Evolutionary conservation across 2,329 filamentous ascomycete genomes (phyloP), one percentile per base, ranked within the genome.

Genomic region (Fusarium subtropicale): DNA sequence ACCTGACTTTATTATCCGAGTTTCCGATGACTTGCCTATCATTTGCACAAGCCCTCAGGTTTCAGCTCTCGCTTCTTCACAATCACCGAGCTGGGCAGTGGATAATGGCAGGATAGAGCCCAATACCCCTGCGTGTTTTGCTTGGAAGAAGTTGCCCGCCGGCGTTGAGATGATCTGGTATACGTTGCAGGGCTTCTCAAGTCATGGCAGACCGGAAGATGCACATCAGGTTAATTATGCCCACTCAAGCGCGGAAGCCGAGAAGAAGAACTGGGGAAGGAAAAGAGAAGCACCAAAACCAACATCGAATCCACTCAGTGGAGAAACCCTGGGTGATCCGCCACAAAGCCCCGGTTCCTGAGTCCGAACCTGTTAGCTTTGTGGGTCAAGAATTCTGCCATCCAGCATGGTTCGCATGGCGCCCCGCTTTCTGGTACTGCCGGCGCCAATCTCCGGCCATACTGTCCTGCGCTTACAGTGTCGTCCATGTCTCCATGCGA

Each of bases 341-440:
- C 67, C 66, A 69, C 54, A 51, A 46, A 62, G 30, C 30, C 58
- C 67, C 41, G 58, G 67, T 71, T 60, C 67, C 67, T 67, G 63
- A 67, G 46, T 31, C 67, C 47, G 62, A 46, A 41, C 39, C 52
- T 31, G 42, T 55, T 65, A 42, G 41, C 28, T 55, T 20, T 34
- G 67, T 69, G 67, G 66, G 63, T 45, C 66, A 62, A 18, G 39
- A 45, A 39, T 24, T 64, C 56, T 52, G 56, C 58, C 52, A 46
- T 46, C 41, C 31, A 48, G 18, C n/a, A 48, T 64, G 38, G 22
- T 64, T 57, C 64, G 45, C 67, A 71, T 64, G 67, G 67, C 63
- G 67, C 67, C 67, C 67, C 67, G 67, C 63, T 60, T 33, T 56
- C 58, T 55, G 46, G 46, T 51, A 42, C 50, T 48, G 51, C 50